A percentile compares a stretch with the other conserved stretches of the same genome.
Evolutionary conservation across 768 basidiomycete species (phyloP).

Genomic region (Pleurotus eryngii): DNA sequence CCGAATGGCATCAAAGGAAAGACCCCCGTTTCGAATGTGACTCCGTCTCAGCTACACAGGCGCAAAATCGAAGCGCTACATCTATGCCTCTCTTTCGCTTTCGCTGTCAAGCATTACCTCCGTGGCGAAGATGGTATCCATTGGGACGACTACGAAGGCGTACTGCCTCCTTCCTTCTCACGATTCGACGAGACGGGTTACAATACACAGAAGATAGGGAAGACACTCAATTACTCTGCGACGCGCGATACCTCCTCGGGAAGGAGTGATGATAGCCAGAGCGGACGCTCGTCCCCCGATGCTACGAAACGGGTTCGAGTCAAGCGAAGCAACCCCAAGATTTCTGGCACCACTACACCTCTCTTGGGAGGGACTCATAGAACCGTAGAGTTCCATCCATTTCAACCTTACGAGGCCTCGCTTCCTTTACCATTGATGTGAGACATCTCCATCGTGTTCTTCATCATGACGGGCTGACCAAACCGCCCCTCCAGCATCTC

Average conservation of each 20-base stretch:
- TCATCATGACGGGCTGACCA: too few relatives aligned
- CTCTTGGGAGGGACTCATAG: conserved; percentile 54
- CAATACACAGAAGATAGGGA: conserved; percentile 27
- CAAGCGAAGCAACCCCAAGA: conserved; percentile 65
- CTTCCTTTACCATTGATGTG: conserved; percentile 83
- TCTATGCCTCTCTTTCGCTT: conserved; percentile 67
- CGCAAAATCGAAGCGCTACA: conserved; percentile 71
- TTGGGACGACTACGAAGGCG: conserved; percentile 60
- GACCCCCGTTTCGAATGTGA: conserved; percentile 41
- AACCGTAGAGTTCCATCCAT: conserved; percentile 58
- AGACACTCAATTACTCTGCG: conserved; percentile 40
- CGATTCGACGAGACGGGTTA: conserved; percentile 43
- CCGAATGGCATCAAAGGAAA: conserved; percentile 47
- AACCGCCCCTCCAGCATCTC: conserved; percentile 52
- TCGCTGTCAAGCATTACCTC: conserved; percentile 77
- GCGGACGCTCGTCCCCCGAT: conserved; percentile 38
- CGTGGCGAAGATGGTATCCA: conserved; percentile 79
- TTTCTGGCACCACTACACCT: conserved; percentile 52
- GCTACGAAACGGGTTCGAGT: conserved; percentile 67
- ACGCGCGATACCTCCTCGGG: conserved; percentile 27
- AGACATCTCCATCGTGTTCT: conserved; percentile 15
- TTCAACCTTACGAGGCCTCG: conserved; percentile 49
- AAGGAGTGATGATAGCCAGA: conserved; percentile 22
- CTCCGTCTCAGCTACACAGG: conserved; percentile 50
- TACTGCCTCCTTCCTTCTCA: conserved; percentile 62